Conservation (phyloP, 768 basidiomycete genomes). For the Fomitopsis pulvina region DNA sequence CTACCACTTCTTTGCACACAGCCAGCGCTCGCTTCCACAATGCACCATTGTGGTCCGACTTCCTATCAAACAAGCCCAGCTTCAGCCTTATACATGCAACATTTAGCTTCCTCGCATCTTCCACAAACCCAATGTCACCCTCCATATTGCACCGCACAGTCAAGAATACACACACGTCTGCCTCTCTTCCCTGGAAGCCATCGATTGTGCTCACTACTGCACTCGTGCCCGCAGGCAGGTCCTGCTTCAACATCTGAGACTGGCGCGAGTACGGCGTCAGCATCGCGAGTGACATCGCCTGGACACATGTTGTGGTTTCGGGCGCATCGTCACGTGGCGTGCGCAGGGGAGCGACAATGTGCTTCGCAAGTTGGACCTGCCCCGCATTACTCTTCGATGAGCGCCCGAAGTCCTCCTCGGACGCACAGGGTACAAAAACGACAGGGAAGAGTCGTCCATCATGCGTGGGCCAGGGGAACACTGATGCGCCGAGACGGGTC, state of each 20-base stretch:
- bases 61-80: conserved; percentile 52
- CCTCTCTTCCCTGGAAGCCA: conserved; percentile 64
- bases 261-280: conserved; percentile 52
- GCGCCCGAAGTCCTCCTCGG: conserved; percentile 53
- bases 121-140: conserved; percentile 59
- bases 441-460: conserved; percentile 38
- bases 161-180: conserved; percentile 59
- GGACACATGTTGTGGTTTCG: background rate
- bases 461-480: conserved; percentile 52
- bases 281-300: conserved; percentile 31
- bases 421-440: conserved; percentile 49
- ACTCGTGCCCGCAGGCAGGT: conserved; percentile 24
- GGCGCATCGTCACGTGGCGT: background rate
- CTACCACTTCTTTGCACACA: conserved; percentile 24
- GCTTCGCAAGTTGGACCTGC: conserved; percentile 47
- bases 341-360: conserved; percentile 38
- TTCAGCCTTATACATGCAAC: conserved; percentile 68
- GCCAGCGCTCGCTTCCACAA: conserved; percentile 49
- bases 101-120: conserved; percentile 53
- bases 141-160: conserved; percentile 55
- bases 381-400: conserved; percentile 57
- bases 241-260: conserved; percentile 36
- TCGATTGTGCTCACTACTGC: conserved; percentile 45
- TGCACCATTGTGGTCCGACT: conserved; percentile 39
- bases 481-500: conserved; percentile 29